phyloP scores from a whole-genome alignment of 257 asterid genomes.

The Solanum arcanum region DNA sequence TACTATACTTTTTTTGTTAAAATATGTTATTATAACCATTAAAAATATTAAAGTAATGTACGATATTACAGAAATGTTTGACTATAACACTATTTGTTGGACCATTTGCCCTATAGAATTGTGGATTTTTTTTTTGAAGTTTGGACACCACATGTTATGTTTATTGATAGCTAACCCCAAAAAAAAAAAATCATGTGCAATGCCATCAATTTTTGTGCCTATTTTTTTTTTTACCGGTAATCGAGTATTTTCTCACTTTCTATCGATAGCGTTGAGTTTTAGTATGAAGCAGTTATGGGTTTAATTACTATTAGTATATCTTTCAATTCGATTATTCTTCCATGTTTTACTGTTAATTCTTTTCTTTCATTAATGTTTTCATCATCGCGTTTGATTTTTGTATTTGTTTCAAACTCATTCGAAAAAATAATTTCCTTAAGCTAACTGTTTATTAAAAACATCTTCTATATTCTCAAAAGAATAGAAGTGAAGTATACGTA shows the following conservation, averaged over 20 bases:
- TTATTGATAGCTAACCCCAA: not conserved
- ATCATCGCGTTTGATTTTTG: not conserved
- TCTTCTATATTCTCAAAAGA: not conserved
- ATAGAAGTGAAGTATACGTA: not conserved
- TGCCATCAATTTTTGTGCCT: not conserved
- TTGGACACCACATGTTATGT: not conserved
- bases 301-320: too few relatives aligned
- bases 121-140: not conserved
- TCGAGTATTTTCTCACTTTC: not conserved
- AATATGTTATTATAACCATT: not conserved
- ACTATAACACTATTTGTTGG: not conserved
- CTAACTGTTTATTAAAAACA: not conserved
- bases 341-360: too few relatives aligned
- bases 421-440: not conserved
- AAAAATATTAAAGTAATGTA: not conserved
- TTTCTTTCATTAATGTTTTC: too few relatives aligned
- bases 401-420: not conserved
- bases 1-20: too few relatives aligned
- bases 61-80: not conserved
- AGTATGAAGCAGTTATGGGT: accelerated
- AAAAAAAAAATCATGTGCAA: not conserved
- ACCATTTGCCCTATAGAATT: not conserved
- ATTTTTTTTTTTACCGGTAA: not conserved
- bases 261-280: too few relatives aligned
- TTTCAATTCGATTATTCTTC: too few relatives aligned